These are phyloP conservation scores for Durusdinium trenchii DNA, from an alignment of 73 alveolate genomes.

Conservation along the genomic window DNA sequence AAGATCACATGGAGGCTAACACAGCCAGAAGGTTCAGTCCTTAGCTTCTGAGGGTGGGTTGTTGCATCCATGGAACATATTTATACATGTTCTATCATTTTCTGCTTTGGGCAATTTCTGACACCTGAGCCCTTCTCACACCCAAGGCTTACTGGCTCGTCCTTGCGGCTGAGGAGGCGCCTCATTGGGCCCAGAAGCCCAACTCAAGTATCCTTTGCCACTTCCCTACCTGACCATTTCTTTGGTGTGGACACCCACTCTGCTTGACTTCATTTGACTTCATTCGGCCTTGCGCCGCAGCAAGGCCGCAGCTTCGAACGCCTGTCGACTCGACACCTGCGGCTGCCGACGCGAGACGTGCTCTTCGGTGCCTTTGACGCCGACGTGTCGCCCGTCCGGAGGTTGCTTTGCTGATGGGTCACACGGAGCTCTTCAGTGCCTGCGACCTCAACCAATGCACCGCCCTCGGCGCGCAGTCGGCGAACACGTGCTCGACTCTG, in stretches of 20 bases:
- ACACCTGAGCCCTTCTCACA: too few relatives aligned
- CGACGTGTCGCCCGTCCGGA: not conserved
- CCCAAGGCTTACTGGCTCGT: constrained; percentile 66
- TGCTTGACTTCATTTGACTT: not conserved
- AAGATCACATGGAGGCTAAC: too few relatives aligned
- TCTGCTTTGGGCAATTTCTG: too few relatives aligned
- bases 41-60: too few relatives aligned
- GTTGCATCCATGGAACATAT: too few relatives aligned
- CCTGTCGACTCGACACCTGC: not conserved
- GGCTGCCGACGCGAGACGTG: not conserved
- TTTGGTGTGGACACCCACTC: not conserved
- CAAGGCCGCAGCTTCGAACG: not conserved
- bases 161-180: constrained; percentile 65
- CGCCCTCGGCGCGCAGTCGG: too few relatives aligned
- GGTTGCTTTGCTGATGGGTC: constrained; percentile 60
- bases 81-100: too few relatives aligned
- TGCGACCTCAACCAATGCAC: constrained; percentile 55
- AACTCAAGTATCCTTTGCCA: not conserved
- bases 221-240: not conserved
- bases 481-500: too few relatives aligned
- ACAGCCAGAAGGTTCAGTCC: too few relatives aligned
- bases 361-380: not conserved
- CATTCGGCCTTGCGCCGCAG: not conserved
- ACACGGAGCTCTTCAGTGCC: constrained; percentile 65
- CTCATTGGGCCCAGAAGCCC: too few relatives aligned